Evolutionary conservation across 441 rosid species (phyloP).

Genomic region (Gossypium laxum): DNA sequence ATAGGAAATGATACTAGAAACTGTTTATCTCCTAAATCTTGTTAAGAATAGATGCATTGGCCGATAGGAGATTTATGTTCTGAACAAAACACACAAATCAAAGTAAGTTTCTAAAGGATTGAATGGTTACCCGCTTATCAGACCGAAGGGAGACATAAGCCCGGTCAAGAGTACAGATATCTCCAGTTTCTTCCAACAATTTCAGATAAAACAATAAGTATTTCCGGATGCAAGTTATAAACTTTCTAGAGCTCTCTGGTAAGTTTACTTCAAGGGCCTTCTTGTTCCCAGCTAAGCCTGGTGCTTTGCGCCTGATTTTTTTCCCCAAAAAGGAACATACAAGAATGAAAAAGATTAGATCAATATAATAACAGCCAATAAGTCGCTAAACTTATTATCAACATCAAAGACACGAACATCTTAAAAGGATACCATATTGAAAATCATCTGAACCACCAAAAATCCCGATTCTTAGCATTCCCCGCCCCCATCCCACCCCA

Average conservation of each 20-base stretch:
- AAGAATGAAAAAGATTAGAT: conserved; percentile 16
- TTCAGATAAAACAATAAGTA: conserved; percentile 80
- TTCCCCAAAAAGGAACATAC: background rate
- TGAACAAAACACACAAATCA: background rate
- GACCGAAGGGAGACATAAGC: conserved; percentile 73
- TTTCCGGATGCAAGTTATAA: conserved; percentile 89
- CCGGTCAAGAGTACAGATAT: conserved; percentile 71
- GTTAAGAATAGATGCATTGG: conserved; percentile 3
- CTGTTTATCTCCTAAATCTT: background rate
- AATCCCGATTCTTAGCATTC: background rate
- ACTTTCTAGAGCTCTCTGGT: conserved; percentile 94
- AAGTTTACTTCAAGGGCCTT: conserved; percentile 83
- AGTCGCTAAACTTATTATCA: background rate
- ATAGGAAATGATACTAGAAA: background rate
- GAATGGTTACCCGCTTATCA: conserved; percentile 73
- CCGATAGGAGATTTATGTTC: background rate
- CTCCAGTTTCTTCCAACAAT: conserved; percentile 84
- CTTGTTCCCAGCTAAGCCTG: conserved; percentile 70
- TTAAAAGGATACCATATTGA: background rate
- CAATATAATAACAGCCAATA: conserved; percentile 11
- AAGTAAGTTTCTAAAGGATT: conserved; percentile 12
- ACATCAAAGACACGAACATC: background rate
- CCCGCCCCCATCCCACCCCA: background rate
- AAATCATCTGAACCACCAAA: background rate
- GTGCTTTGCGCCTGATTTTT: conserved; percentile 65